Base-by-base conservation (phyloP, 305 asterid genomes). In the Fraxinus angustifolia region DNA sequence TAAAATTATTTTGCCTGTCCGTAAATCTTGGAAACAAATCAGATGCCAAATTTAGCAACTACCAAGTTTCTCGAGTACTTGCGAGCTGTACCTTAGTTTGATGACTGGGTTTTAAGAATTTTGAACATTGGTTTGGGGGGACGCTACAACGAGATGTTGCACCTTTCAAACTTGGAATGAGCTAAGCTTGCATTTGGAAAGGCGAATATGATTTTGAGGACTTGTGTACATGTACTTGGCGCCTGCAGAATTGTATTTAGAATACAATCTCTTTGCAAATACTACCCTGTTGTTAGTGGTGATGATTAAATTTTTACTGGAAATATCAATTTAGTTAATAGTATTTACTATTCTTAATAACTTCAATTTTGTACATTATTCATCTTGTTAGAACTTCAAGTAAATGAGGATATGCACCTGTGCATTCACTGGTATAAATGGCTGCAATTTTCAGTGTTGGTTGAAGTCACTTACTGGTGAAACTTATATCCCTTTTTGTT, bases 191-290 rank as follows among this genome's bases (percentile, higher is more conserved):
- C 50, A 71, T 53, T 12, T 17, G 31, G 26, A 53, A 26, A 6
- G 26, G 38, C 58, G 26, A 56, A 16, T 56, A 56, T 0, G 26
- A 50, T 67, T 70, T 72, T 78, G 87, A 76, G 28, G 26, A 16
- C 67, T 16, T 16, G 26, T 56, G 8, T 16, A 19, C 12, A 42
- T 78, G 34, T 8, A n/a, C 67, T 81, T 74, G 42, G 78, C 72
- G 71, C 48, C 60, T 17, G 23, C 48, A 77, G 73, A 67, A 58
- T 36, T 81, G 80, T 83, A 83, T 48, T 82, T 79, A 78, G 79
- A n/a, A n/a, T 50, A 14, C 62, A 50, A 50, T 16, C 8, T 50
- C 62, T 50, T 16, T 50, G 23, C 8, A 16, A 50, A 50, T 4
- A 50, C 62, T 50, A 5, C 62, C 2, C 21, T 4, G 62, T 50